Evolutionary conservation across 257 asterid species (phyloP).

Genomic region (Primulina huaijiensis): DNA sequence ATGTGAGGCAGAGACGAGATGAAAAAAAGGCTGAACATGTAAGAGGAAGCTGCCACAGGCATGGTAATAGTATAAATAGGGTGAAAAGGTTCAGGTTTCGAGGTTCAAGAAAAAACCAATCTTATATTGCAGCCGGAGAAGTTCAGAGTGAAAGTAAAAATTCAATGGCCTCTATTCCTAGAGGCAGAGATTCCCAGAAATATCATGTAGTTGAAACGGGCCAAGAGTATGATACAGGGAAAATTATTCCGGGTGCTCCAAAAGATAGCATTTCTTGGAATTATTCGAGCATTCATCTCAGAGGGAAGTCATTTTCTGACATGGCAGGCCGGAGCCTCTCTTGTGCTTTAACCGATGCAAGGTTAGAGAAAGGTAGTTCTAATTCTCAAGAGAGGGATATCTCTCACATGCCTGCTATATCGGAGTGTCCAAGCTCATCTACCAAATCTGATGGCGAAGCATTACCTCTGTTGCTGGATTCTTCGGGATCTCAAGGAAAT

Average conservation of each 20-base stretch:
- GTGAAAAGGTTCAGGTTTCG: slow-evolving; percentile 72
- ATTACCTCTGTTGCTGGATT: slow-evolving; percentile 71
- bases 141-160: slow-evolving; percentile 57
- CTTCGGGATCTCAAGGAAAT: slow-evolving; percentile 71
- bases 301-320: slow-evolving; percentile 86
- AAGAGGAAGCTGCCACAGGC: slow-evolving; percentile 31
- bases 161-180: slow-evolving; percentile 79
- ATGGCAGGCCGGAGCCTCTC: slow-evolving; percentile 85
- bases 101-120: slow-evolving; percentile 62
- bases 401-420: slow-evolving; percentile 45
- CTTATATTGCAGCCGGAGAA: slow-evolving; percentile 46
- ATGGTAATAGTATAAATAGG: slow-evolving; percentile 39
- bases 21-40: slow-evolving; percentile 38
- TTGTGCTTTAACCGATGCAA: slow-evolving; percentile 76
- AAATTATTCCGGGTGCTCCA: slow-evolving; percentile 44
- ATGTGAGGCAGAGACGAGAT: slow-evolving; percentile 31
- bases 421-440: slow-evolving; percentile 67
- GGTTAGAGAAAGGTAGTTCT: slow-evolving; percentile 46
- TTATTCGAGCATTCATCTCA: slow-evolving; percentile 85
- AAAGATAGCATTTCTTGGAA: slow-evolving; percentile 83
- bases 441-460: slow-evolving; percentile 68
- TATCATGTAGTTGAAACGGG: slow-evolving; percentile 38
- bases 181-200: slow-evolving; percentile 38
- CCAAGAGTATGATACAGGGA: slow-evolving; percentile 37
- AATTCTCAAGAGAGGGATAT: slow-evolving; percentile 33